Base-by-base conservation (phyloP, 805 yeast species). In the Monosporozyma unispora region DNA sequence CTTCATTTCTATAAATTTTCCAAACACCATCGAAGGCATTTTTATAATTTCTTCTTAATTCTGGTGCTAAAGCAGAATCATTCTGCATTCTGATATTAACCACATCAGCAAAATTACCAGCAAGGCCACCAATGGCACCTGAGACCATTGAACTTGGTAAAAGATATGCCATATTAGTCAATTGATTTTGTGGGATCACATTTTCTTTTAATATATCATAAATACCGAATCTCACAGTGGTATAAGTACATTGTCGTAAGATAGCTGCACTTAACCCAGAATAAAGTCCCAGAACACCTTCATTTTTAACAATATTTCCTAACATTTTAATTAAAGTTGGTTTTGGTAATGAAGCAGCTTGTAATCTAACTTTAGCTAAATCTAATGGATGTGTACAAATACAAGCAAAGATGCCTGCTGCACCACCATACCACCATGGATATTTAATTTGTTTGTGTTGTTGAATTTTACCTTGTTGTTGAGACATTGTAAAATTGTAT, bases 11-110 rank as follows among this genome's bases (percentile, higher is more conserved):
- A 7, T 70, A 58, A 46, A 88, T 80, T 55, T 82, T 74, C 47
- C 62, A 59, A 28, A 88, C 66, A 14, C 96, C 96, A 62, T 87
- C 90, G 37, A 87, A 58, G 0, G 93, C 95, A 64, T 88, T 81
- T 46, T 74, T 73, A 64, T 88, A 87, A 61, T 84, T 79, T 64
- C 96, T 76, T 62, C 89, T 76, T 55, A 80, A 74, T 1, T 72
- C 81, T 4, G 67, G 50, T 4, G 89, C 86, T 51, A 85, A 70
- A 0, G 89, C 70, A 6, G 84, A 79, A 61, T 87, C 96, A 64
- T 87, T 87, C 65, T 87, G 96, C 96, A 87, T 87, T 68, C 96
- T 77, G 54, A 87, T 85, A 57, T 87, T 87, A 37, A 86, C 88
- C 12, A 87, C 84, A 62, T 87, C 96, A 1, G 93, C 80, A 3